Percentiles rank a stretch among this genome's conserved stretches.
Conservation (phyloP, 495 filamentous ascomycete genomes). For the Aspergillus affinis region DNA sequence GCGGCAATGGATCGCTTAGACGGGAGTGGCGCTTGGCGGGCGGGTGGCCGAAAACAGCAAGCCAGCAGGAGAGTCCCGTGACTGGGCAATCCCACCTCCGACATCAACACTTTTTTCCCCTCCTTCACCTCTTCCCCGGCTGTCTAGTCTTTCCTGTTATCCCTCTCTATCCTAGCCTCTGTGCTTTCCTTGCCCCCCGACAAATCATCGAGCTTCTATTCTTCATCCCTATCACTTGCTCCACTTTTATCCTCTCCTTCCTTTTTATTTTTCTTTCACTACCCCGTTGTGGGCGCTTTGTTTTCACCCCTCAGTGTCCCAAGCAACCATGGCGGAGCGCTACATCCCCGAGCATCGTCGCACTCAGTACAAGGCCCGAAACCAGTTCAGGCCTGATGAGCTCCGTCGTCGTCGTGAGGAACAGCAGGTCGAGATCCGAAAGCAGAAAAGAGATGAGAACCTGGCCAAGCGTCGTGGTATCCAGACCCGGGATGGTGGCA, state of each 20-base stretch:
- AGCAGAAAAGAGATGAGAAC: slow-evolving; percentile 97
- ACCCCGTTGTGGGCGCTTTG: slow-evolving; percentile 30
- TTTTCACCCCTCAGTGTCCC: slow-evolving; percentile 37
- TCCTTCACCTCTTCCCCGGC: slow-evolving; percentile 20
- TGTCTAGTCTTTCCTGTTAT: slow-evolving; percentile 16
- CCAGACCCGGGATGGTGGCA: slow-evolving; percentile 64
- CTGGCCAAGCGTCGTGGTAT: slow-evolving; percentile 97
- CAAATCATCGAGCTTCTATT: slow-evolving; percentile 15
- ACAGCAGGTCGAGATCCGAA: slow-evolving; percentile 97
- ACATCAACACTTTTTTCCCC: slow-evolving; percentile 30
- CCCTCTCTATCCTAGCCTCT: slow-evolving; percentile 17
- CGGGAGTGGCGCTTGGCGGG: slow-evolving; percentile 23
- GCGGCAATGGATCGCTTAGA: slow-evolving; percentile 31
- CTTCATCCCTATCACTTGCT: slow-evolving; percentile 25
- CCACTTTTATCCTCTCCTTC: slow-evolving; percentile 37
- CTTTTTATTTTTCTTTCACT: slow-evolving; percentile 24
- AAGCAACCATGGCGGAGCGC: slow-evolving; percentile 83
- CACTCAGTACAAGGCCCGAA: slow-evolving; percentile 98
- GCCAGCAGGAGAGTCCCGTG: slow-evolving; percentile 19
- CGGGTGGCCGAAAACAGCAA: slow-evolving; percentile 24
- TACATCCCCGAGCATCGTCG: slow-evolving; percentile 99
- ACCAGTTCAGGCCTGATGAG: slow-evolving; percentile 97
- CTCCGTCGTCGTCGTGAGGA: slow-evolving; percentile 98
- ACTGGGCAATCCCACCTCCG: slow-evolving; percentile 24
- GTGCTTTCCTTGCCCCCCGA: slow-evolving; percentile 10